These are phyloP conservation scores for Zymoseptoria passerinii DNA, from an alignment of 2,329 filamentous ascomycete species.

Conservation along the genomic window DNA sequence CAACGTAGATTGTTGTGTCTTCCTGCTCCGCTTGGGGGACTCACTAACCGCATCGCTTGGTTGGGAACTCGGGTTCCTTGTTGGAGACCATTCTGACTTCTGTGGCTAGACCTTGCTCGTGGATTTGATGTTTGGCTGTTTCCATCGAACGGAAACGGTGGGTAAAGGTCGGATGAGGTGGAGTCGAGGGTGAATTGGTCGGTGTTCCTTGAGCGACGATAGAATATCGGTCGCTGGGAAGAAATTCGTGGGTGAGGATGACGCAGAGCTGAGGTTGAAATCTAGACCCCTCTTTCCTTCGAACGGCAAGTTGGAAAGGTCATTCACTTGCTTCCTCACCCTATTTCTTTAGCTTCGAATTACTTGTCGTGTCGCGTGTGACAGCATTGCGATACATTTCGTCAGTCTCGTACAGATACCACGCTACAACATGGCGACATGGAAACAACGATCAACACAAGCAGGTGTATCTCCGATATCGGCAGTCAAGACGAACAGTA, in stretches of 20 bases:
- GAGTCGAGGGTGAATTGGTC: neutral
- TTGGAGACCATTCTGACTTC: conserved; percentile 22
- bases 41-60: conserved; percentile 45
- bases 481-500: too few relatives aligned
- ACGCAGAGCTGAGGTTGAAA: neutral
- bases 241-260: neutral
- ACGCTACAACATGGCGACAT: too few relatives aligned
- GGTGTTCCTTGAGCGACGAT: neutral
- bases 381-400: too few relatives aligned
- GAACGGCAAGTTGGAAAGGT: neutral
- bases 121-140: conserved; percentile 15
- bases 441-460: too few relatives aligned
- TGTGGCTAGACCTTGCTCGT: conserved; percentile 11
- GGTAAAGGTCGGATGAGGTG: neutral
- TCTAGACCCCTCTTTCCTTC: neutral
- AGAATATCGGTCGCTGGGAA: neutral
- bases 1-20: too few relatives aligned
- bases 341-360: too few relatives aligned
- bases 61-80: conserved; percentile 34
- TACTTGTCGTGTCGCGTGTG: too few relatives aligned
- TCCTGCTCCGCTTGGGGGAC: conserved; percentile 6
- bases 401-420: too few relatives aligned
- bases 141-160: conserved; percentile 8
- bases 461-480: too few relatives aligned
- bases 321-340: neutral